Percentiles rank a stretch among this genome's conserved stretches.
Conservation (phyloP, 1,139 yeast species). For the Kodamaea plutei region DNA sequence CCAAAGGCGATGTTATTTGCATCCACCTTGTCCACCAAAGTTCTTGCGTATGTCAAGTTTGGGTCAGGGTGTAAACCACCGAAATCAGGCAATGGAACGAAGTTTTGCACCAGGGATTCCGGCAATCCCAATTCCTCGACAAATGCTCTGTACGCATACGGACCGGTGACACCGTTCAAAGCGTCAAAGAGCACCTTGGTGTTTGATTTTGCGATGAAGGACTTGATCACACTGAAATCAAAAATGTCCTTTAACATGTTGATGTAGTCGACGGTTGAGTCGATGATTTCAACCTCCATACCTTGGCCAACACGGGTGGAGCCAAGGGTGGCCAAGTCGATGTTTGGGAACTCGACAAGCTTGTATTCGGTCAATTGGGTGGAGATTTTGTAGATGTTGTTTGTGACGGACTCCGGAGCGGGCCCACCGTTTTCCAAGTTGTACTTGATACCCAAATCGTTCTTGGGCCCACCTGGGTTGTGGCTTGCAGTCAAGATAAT, state of each 20-base stretch:
- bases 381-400: conserved; percentile 75
- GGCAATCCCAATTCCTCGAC: conserved; percentile 81
- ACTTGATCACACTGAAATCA: conserved; percentile 78
- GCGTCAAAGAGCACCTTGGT: conserved; percentile 85
- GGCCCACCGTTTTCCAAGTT: conserved; percentile 96
- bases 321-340: conserved; percentile 65
- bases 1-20: conserved; percentile 81
- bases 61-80: conserved; percentile 99
- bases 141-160: conserved; percentile 84
- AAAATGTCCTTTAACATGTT: conserved; percentile 78
- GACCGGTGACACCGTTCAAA: conserved; percentile 95
- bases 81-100: conserved; percentile 76
- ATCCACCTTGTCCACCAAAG: conserved; percentile 84
- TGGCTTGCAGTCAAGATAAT: conserved; percentile 95
- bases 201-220: conserved; percentile 53
- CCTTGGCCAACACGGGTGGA: conserved; percentile 47
- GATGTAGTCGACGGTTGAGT: conserved; percentile 75
- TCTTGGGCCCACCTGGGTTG: conserved; percentile 96
- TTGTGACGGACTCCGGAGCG: conserved; percentile 95
- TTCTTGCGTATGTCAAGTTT: conserved; percentile 87
- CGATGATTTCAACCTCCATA: conserved; percentile 66
- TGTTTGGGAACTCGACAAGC: conserved; percentile 48
- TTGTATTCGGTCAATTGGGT: conserved; percentile 57
- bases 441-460: conserved; percentile 94
- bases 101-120: conserved; percentile 69